These are phyloP conservation scores for Kuraishia cidri DNA, from an alignment of 805 yeast species.

Conservation along the genomic window DNA sequence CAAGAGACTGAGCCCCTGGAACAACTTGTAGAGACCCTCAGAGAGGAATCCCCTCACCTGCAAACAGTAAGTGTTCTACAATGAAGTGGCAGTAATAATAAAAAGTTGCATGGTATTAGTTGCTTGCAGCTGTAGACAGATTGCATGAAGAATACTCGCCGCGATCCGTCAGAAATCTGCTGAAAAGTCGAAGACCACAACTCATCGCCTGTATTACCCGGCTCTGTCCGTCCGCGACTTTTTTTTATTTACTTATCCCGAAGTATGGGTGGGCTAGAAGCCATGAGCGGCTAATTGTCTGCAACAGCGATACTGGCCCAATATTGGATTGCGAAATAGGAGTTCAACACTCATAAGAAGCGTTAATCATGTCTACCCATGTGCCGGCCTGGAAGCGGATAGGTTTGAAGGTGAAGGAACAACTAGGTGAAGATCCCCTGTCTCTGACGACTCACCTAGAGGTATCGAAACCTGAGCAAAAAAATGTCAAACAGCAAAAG, in stretches of 20 bases:
- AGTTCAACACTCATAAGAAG: background rate
- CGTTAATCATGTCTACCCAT: constrained; percentile 7
- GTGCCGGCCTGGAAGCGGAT: constrained; percentile 83
- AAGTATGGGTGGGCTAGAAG: too few species aligned
- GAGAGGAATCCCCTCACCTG: constrained; percentile 1
- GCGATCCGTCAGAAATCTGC: too few species aligned
- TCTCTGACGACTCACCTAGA: constrained; percentile 34
- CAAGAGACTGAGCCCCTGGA: background rate
- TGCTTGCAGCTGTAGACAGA: background rate
- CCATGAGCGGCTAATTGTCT: too few species aligned
- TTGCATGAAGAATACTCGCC: background rate
- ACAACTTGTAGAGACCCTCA: background rate
- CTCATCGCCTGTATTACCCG: too few species aligned
- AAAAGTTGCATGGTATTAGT: background rate
- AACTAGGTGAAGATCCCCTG: constrained; percentile 33
- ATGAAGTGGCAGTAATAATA: background rate
- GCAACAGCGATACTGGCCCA: too few species aligned
- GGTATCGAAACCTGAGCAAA: constrained; percentile 28
- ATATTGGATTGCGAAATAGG: background rate
- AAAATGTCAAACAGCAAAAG: constrained; percentile 31
- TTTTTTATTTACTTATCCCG: too few species aligned
- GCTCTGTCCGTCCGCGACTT: too few species aligned
- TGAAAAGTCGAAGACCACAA: too few species aligned
- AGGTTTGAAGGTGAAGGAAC: constrained; percentile 55
- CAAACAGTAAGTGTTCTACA: background rate